A percentile compares a stretch with the other conserved stretches of the same genome.
Conservation (phyloP, 768 basidiomycete species). For the Clitopilus hobsonii region DNA sequence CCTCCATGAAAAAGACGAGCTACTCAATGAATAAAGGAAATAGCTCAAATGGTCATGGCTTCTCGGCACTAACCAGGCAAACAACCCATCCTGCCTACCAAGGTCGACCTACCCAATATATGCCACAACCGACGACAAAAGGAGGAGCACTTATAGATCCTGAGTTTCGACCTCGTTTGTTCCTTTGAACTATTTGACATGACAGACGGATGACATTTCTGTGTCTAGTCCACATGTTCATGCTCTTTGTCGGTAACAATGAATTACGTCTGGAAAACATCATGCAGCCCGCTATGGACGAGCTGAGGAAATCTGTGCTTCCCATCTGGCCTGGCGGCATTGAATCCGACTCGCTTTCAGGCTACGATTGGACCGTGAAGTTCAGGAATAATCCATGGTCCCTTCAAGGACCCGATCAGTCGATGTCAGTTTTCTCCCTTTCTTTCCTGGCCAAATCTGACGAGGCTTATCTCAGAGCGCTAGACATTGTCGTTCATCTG, state of each 20-base stretch:
- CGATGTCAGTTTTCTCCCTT: constrained; percentile 36
- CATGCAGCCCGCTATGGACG: constrained; percentile 46
- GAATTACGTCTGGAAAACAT: constrained; percentile 58
- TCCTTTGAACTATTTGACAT: constrained; percentile 12
- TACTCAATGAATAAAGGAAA: too few relatives aligned
- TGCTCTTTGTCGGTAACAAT: constrained; percentile 62
- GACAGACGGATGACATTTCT: constrained; percentile 4
- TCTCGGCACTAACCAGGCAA: constrained; percentile 18
- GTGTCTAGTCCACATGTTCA: constrained; percentile 64
- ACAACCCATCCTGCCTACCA: constrained; percentile 30
- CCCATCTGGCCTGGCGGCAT: constrained; percentile 69
- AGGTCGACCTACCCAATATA: constrained; percentile 26
- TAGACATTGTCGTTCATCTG: constrained; percentile 54
- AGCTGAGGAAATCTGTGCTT: constrained; percentile 52
- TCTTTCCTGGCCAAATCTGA: constrained; percentile 2
- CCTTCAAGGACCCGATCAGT: constrained; percentile 45
- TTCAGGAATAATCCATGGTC: constrained; percentile 71
- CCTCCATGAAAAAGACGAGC: constrained; percentile 56
- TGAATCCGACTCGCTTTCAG: constrained; percentile 36
- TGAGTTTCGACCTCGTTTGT: constrained; percentile 26
- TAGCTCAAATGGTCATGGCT: constrained; percentile 14
- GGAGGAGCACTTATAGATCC: constrained; percentile 15
- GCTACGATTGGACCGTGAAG: constrained; percentile 53
- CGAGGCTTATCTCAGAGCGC: constrained; percentile 33
- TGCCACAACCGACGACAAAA: constrained; percentile 9